Evolutionary conservation across 176 grass and related monocot species (phyloP).

Genomic region (Aegilops tauschii): DNA sequence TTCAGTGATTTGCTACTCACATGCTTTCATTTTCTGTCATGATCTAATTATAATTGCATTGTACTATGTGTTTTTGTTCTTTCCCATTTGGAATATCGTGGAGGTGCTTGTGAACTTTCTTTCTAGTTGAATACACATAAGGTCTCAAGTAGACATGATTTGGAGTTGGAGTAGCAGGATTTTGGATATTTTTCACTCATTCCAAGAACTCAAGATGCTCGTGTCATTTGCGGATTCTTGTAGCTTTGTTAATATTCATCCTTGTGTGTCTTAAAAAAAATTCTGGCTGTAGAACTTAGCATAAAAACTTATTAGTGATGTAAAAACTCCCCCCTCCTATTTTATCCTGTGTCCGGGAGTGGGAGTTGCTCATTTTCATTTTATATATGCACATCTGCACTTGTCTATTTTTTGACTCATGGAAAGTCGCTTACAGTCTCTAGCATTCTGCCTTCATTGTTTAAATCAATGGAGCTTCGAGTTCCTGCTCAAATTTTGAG

Average conservation of each 20-base stretch:
- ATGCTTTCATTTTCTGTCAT: conserved; percentile 8
- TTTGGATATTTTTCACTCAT: neutral
- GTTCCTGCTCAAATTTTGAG: neutral
- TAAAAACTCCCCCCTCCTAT: neutral
- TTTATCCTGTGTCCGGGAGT: neutral
- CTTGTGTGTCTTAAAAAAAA: neutral
- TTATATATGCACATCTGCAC: neutral
- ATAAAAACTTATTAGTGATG: neutral
- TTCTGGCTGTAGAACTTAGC: neutral
- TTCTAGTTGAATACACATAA: neutral
- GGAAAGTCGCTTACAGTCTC: neutral
- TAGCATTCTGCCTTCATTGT: neutral
- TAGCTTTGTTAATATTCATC: neutral
- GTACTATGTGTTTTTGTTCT: neutral
- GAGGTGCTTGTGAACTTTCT: neutral
- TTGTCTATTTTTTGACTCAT: neutral
- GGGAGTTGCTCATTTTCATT: neutral
- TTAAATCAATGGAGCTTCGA: neutral
- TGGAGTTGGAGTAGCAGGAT: neutral
- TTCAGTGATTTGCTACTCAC: neutral
- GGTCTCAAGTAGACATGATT: neutral
- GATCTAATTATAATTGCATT: conserved; percentile 2
- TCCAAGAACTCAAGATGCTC: neutral
- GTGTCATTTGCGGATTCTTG: neutral
- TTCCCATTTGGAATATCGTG: neutral